Base-by-base conservation (phyloP, 805 yeast genomes). In the Ogataea populi-albae region DNA sequence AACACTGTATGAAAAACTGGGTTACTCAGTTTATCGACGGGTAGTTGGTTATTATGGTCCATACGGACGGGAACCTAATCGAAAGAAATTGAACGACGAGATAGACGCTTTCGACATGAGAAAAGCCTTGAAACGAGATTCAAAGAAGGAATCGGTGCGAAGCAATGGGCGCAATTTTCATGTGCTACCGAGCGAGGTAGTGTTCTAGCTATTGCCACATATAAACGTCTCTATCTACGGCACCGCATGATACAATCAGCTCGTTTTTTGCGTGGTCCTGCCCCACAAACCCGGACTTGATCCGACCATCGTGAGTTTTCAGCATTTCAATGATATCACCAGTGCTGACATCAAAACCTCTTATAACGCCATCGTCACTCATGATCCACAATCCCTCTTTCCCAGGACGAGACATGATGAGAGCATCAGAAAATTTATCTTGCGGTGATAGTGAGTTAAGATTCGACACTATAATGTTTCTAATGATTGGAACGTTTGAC, bases 91-190 rank as follows among this genome's bases (percentile, higher is more conserved):
- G 7, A 63, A 77, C 45, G 96, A 89, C 59, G 73, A 71, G 15
- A 71, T 75, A 30, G 97, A 91, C 65, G 98, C 96, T 0, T 89
- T 77, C 58, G 95, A 86, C 57, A 84, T 85, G 95, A 64, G 95
- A 37, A 76, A 79, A 50, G 66, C 77, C 19, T 66, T 81, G 61
- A 67, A 65, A 4, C 60, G 86, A 35, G 91, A 85, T 52, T 50
- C 52, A 1, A 68, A 74, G 0, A 45, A 62, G 7, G 73, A 71
- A 43, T 76, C 84, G 12, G 66, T 77, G 3, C 55, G 91, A 37
- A 57, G 59, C 1, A 71, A 83, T 49, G 95, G 94, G 0, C 68
- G 77, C 17, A 68, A 71, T 17, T 67, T 68, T 21, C 65, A 75
- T 43, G 83, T 79, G 11, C 60, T 75, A 34, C 93, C 95, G 0